A percentile compares a stretch with the other conserved stretches of the same genome.
Evolutionary conservation across 208 protist species (phyloP).

Genomic region (Porcisia hertigi): DNA sequence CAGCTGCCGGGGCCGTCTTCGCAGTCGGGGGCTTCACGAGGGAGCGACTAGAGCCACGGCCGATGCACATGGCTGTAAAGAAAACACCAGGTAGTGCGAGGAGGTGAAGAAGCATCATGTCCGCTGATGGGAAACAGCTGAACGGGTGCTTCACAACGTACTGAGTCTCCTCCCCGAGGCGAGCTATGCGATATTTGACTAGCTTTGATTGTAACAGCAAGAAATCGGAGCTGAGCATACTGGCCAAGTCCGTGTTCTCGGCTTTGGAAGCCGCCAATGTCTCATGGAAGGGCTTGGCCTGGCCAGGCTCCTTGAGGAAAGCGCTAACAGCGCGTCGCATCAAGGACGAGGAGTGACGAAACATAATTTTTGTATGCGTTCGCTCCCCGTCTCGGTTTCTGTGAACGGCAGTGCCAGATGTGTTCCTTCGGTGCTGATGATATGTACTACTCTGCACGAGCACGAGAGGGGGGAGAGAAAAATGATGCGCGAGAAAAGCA

Average conservation of each 20-base stretch:
- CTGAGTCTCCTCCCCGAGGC: slow-evolving; percentile 58
- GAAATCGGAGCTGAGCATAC: slow-evolving; percentile 67
- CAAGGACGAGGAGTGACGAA: slow-evolving; percentile 40
- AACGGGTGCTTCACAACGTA: slow-evolving; percentile 57
- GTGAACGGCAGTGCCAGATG: background rate
- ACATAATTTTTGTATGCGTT: slow-evolving; percentile 22
- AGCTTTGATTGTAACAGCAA: slow-evolving; percentile 66
- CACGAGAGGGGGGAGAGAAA: background rate
- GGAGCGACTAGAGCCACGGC: slow-evolving; percentile 41
- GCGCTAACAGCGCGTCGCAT: slow-evolving; percentile 46
- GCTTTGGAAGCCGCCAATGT: slow-evolving; percentile 51
- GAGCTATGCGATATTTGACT: slow-evolving; percentile 73
- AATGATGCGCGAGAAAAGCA: too few relatives aligned
- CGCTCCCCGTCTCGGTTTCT: background rate
- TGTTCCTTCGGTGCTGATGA: background rate
- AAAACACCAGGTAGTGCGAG: slow-evolving; percentile 50
- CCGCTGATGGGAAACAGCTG: slow-evolving; percentile 41
- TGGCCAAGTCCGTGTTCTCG: slow-evolving; percentile 72
- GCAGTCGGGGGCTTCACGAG: slow-evolving; percentile 43
- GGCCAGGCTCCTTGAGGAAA: slow-evolving; percentile 63
- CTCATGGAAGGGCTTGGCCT: slow-evolving; percentile 55
- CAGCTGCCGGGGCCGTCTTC: background rate
- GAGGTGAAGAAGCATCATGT: slow-evolving; percentile 38
- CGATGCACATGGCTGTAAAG: slow-evolving; percentile 37
- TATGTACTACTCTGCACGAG: background rate